Evolutionary conservation across 2,329 filamentous ascomycete species (phyloP).

Genomic region (Phyllosticta citriasiana): DNA sequence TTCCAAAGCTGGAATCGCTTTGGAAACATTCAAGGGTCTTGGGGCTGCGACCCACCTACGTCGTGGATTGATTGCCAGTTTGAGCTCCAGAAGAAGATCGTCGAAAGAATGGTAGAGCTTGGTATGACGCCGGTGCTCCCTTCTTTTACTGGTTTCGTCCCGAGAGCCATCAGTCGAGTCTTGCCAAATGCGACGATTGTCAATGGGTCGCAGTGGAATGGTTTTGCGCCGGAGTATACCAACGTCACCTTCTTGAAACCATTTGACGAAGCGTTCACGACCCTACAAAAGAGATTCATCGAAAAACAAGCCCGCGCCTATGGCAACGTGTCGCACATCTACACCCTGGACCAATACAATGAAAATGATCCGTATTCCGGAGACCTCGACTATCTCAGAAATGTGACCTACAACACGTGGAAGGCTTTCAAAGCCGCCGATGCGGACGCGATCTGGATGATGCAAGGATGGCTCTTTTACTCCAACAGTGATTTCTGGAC

Average conservation of each 20-base stretch:
- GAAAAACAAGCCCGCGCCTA: constrained; percentile 37
- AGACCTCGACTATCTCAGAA: constrained; percentile 34
- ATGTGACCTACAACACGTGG: constrained; percentile 36
- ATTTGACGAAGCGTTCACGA: constrained; percentile 33
- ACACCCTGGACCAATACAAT: constrained; percentile 45
- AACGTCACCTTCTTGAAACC: constrained; percentile 41
- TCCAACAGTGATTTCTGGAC: constrained; percentile 36
- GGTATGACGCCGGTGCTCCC: constrained; percentile 45
- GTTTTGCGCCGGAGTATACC: constrained; percentile 33
- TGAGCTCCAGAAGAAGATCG: constrained; percentile 39
- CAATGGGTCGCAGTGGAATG: constrained; percentile 35
- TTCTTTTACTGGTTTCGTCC: constrained; percentile 43
- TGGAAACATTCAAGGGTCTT: constrained; percentile 44
- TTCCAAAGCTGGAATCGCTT: constrained; percentile 47
- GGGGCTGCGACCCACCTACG: constrained; percentile 31
- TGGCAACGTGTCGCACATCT: constrained; percentile 40
- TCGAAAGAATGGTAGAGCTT: constrained; percentile 41
- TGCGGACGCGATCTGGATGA: constrained; percentile 41
- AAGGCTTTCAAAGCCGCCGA: constrained; percentile 39
- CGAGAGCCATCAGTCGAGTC: constrained; percentile 30
- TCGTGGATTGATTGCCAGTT: constrained; percentile 41
- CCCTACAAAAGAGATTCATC: constrained; percentile 38
- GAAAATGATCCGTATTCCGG: constrained; percentile 41
- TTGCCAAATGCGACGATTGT: constrained; percentile 36
- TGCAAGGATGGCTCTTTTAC: constrained; percentile 45